Evolutionary conservation across 345 rosid species (phyloP), one percentile per base, ranked within the genome.

Genomic region (Aegle marmelos): DNA sequence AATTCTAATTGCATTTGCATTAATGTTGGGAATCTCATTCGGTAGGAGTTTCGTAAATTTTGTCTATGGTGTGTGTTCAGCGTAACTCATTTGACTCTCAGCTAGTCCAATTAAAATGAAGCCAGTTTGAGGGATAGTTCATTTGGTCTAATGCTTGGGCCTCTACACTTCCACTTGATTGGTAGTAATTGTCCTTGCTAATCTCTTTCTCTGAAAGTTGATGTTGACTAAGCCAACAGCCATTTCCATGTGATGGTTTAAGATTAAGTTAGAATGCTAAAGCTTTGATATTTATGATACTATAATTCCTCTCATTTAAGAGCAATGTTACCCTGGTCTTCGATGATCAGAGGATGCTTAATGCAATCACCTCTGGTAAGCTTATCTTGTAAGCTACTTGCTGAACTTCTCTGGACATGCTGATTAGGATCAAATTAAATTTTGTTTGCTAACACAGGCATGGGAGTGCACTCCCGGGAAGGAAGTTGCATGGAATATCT

Each of bases 391-490:
- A 30, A 59, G 63, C 19, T 58, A 37, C 27, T 58, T 36, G 56
- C 34, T 27, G 57, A 39, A 9, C 41, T 79, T 68, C 27, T 31
- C 1, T 16, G 30, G 1, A 28, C 67, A 45, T 60, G 11, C 37
- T 21, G 19, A 59, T 21, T 68, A 25, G 37, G 30, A 36, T 45
- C 24, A 22, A 77, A 37, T 21, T 33, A 21, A 41, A 25, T 10
- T 62, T 78, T 25, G 27, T 60, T 62, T 76, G 58, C 72, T 68
- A 78, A 75, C 61, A 31, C 83, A 93, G 99, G 90, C 88, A 57
- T 93, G 91, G 97, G 98, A 93, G 72, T 95, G 99, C 84, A 79
- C 87, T 83, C 76, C 94, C 76, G 93, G 91, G 82, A 93, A 87
- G 79, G 93, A 92, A 84, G 81, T 87, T 73, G 74, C 79, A n/a